Conservation (phyloP, 805 yeast species). For the Saccharomycopsis sp. region DNA sequence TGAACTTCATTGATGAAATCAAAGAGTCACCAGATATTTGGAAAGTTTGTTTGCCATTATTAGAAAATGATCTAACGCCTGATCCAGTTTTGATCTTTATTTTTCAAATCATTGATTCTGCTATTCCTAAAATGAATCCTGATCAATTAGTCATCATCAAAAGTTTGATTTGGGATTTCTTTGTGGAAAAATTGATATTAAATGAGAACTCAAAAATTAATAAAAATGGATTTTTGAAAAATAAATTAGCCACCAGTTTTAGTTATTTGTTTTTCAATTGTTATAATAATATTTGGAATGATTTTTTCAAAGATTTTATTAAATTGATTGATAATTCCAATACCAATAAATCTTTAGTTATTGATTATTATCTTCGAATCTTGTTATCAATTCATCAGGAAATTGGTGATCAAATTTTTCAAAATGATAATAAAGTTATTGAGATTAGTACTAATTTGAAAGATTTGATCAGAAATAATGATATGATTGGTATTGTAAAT, state of each 20-base stretch:
- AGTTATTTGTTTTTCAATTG: constrained; percentile 40
- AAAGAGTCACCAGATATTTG: constrained; percentile 47
- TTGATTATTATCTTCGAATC: constrained; percentile 69
- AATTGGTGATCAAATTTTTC: constrained; percentile 84
- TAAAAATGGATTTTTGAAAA: constrained; percentile 30
- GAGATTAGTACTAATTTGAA: constrained; percentile 65
- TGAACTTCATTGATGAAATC: constrained; percentile 41
- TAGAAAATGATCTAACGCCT: constrained; percentile 29
- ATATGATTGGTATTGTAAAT: constrained; percentile 52
- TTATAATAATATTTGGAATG: constrained; percentile 39
- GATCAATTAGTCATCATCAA: constrained; percentile 16
- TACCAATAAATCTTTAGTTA: constrained; percentile 23
- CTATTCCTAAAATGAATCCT: constrained; percentile 32
- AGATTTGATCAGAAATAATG: constrained; percentile 71
- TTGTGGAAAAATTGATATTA: not conserved
- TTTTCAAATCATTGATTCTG: constrained; percentile 57
- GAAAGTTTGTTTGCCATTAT: constrained; percentile 41
- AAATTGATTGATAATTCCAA: constrained; percentile 25
- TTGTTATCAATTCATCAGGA: constrained; percentile 73
- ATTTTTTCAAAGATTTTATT: constrained; percentile 40
- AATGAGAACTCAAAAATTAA: not conserved
- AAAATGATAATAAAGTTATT: constrained; percentile 46
- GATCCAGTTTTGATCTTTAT: constrained; percentile 56
- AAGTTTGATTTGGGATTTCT: constrained; percentile 20
- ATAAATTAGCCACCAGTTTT: constrained; percentile 47